Base-by-base conservation (phyloP, 1,284 basidiomycete species). In the Retiboletus fuscus region DNA sequence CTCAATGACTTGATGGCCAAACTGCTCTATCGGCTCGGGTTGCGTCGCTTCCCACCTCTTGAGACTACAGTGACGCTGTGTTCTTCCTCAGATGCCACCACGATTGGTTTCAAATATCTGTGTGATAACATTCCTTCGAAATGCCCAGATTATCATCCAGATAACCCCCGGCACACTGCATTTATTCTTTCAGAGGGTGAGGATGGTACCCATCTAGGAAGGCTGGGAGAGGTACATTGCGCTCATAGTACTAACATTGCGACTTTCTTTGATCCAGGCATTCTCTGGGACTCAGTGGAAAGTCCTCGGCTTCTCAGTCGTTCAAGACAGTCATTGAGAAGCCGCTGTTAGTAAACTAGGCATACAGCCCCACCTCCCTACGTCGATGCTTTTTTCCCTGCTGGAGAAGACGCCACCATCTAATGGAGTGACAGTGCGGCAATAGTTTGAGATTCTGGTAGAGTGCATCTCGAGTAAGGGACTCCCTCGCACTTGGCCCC, bases 401-500 rank as follows among this genome's bases (percentile, higher is more conserved):
- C 85, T 99, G 18, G 83, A 91, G 71, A 86, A 84, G 16, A 87
- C 84, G 2, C 92, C 94, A 3, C 94, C 96, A 0, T 82, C 83
- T 13, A 88, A 90, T 64, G 82, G 85, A 73, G 79, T 71, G 7
- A 83, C 88, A 49, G 96, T 95, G 0, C 85, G 85, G 46, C 84
- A 85, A 69, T 91, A 95, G 85, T 99, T 98, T 77, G 89, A 90
- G 70, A 90, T 94, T 51, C 85, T 99, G 44, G 91, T 95, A 0
- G 87, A 89, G 26, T 90, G 90, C 20, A 86, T 96, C n/a, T 86
- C 91, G 73, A 90, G 94, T 92, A 73, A 53, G 85, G 2, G 18
- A 64, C 5, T 53, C 22, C 16, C 39, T 67, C n/a, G 7, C 15
- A n/a, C 26, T n/a, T 34, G 15, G 8, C 15, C 61, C 57, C 28